Conservation (phyloP, 2,329 filamentous ascomycete species). For the Kalaharituber pfeilii region DNA sequence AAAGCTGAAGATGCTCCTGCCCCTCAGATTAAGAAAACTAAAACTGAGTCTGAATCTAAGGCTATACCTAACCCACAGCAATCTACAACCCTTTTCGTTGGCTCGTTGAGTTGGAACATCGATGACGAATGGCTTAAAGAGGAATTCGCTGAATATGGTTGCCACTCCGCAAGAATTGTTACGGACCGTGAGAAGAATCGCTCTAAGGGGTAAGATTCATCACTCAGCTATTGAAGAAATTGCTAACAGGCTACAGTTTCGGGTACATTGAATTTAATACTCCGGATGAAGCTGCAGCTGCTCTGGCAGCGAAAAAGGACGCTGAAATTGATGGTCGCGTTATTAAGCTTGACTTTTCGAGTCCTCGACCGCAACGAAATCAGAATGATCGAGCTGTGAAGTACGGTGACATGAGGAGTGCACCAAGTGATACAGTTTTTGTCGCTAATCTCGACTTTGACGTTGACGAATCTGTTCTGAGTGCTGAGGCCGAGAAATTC, state of each 20-base stretch:
- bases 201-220: slow-evolving; percentile 51
- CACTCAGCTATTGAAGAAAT: slow-evolving; percentile 8
- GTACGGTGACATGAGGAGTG: slow-evolving; percentile 64
- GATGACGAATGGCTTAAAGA: slow-evolving; percentile 66
- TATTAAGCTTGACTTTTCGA: slow-evolving; percentile 65
- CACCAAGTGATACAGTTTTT: slow-evolving; percentile 73
- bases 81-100: slow-evolving; percentile 62
- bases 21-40: slow-evolving; percentile 47
- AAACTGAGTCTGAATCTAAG: slow-evolving; percentile 32
- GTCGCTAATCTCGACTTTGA: slow-evolving; percentile 82
- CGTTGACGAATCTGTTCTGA: slow-evolving; percentile 57
- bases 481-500: slow-evolving; percentile 54
- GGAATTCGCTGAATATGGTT: slow-evolving; percentile 66
- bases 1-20: slow-evolving; percentile 39
- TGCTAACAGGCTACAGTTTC: slow-evolving; percentile 37
- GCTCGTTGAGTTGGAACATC: slow-evolving; percentile 79
- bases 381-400: slow-evolving; percentile 46
- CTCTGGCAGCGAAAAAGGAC: slow-evolving; percentile 57
- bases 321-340: slow-evolving; percentile 55
- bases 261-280: slow-evolving; percentile 78
- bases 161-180: slow-evolving; percentile 58
- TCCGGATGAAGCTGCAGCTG: slow-evolving; percentile 49
- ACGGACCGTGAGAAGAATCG: slow-evolving; percentile 64
- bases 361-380: slow-evolving; percentile 40
- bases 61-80: slow-evolving; percentile 26